Percentiles rank a stretch among this genome's conserved stretches.
phyloP scores from a whole-genome alignment of 2,329 filamentous ascomycete genomes.

The Hymenoscyphus linearis region DNA sequence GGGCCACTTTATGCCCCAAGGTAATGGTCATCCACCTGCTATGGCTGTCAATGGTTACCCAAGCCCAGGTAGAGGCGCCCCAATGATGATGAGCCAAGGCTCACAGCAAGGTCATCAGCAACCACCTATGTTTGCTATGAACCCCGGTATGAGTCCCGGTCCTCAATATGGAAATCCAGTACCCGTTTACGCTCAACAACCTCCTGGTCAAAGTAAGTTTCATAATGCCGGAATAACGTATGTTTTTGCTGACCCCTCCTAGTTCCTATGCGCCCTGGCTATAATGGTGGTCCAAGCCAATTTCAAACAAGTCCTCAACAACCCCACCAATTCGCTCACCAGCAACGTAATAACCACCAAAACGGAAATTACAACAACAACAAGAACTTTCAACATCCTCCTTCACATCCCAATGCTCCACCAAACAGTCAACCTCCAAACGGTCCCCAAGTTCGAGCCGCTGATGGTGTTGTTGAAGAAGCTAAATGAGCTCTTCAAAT shows the following conservation, averaged over 20 bases:
- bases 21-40: slow-evolving; percentile 48
- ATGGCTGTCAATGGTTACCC: slow-evolving; percentile 72
- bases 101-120: slow-evolving; percentile 81
- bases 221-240: slow-evolving; percentile 1
- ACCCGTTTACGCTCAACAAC: slow-evolving; percentile 65
- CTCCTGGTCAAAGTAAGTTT: slow-evolving; percentile 66
- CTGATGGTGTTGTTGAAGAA: slow-evolving; percentile 40
- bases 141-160: slow-evolving; percentile 66
- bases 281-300: slow-evolving; percentile 56
- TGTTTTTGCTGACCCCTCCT: slow-evolving; percentile 32
- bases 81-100: slow-evolving; percentile 92
- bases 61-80: slow-evolving; percentile 80
- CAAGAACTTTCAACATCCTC: slow-evolving; percentile 39
- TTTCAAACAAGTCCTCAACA: slow-evolving; percentile 59
- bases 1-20: slow-evolving; percentile 58
- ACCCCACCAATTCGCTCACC: slow-evolving; percentile 52
- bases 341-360: slow-evolving; percentile 46
- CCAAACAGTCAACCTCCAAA: slow-evolving; percentile 34
- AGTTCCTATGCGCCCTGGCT: slow-evolving; percentile 55
- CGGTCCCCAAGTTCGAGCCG: slow-evolving; percentile 34
- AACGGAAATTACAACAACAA: slow-evolving; percentile 49
- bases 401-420: slow-evolving; percentile 36
- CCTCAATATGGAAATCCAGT: slow-evolving; percentile 39
- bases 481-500: slow-evolving; percentile 38
- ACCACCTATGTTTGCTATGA: slow-evolving; percentile 61